These are phyloP conservation scores for Dictyostelium firmibasis DNA, from an alignment of 78 protist species.

Conservation along the genomic window DNA sequence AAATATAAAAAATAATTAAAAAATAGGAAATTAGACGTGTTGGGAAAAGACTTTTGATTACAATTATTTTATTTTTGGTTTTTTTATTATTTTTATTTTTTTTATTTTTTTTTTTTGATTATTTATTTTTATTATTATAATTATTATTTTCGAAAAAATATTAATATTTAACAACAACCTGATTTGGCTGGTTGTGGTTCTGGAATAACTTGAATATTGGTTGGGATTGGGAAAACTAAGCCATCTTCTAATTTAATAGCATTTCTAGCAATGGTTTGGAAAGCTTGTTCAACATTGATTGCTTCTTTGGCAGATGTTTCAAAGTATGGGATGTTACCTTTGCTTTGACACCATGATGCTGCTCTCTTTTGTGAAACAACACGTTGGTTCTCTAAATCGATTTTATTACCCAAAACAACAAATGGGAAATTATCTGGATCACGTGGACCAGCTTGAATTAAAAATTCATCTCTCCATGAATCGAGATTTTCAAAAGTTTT, in stretches of 20 bases:
- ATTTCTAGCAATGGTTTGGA: constrained; percentile 93
- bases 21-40: background rate
- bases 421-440: constrained; percentile 98
- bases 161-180: constrained; percentile 24
- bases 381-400: constrained; percentile 95
- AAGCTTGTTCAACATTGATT: constrained; percentile 99
- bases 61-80: background rate
- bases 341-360: constrained; percentile 95
- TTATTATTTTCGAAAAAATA: background rate
- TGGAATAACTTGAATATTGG: constrained; percentile 59
- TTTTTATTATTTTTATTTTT: background rate
- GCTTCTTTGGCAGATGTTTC: constrained; percentile 99
- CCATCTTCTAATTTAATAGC: constrained; percentile 93
- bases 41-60: background rate
- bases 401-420: constrained; percentile 99
- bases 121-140: background rate
- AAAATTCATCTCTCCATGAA: constrained; percentile 99
- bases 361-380: constrained; percentile 93
- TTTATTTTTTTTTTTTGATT: background rate
- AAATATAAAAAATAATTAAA: background rate
- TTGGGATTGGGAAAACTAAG: constrained; percentile 78
- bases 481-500: constrained; percentile 97
- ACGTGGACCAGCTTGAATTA: constrained; percentile 97
- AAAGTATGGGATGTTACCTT: constrained; percentile 96
- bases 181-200: constrained; percentile 62